Conservation (phyloP, 371 early-diverging fungal species). For the Mortierella sp. region DNA sequence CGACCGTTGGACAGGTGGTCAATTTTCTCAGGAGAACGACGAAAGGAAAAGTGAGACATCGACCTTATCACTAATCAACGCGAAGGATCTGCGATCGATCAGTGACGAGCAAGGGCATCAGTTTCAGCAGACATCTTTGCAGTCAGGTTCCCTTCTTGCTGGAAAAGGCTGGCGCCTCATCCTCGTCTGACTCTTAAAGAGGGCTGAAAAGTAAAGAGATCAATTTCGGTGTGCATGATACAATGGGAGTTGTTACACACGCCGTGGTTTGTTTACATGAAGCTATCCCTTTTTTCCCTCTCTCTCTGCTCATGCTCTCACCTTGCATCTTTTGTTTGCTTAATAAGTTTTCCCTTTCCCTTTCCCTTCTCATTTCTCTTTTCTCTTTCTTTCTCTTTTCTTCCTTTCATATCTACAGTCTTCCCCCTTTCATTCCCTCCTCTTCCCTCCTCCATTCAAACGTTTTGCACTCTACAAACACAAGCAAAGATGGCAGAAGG, state of each 20-base stretch:
- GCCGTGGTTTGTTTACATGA: background rate
- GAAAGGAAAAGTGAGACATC: no score
- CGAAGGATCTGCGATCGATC: no score
- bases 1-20: no score
- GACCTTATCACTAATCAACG: no score
- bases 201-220: background rate
- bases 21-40: no score
- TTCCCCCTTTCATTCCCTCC: background rate
- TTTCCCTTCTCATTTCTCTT: background rate
- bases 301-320: background rate
- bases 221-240: background rate
- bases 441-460: background rate
- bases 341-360: background rate
- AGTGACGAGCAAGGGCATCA: no score
- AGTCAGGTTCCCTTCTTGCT: background rate
- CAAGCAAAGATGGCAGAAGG: background rate
- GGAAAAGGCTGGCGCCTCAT: background rate
- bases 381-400: background rate
- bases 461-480: background rate
- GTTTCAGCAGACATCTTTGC: no score
- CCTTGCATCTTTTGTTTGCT: background rate
- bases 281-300: background rate
- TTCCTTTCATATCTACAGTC: background rate
- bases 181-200: background rate
- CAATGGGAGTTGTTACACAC: background rate